Conservation (phyloP, 2,329 filamentous ascomycete species). For the Alternaria longipes region DNA sequence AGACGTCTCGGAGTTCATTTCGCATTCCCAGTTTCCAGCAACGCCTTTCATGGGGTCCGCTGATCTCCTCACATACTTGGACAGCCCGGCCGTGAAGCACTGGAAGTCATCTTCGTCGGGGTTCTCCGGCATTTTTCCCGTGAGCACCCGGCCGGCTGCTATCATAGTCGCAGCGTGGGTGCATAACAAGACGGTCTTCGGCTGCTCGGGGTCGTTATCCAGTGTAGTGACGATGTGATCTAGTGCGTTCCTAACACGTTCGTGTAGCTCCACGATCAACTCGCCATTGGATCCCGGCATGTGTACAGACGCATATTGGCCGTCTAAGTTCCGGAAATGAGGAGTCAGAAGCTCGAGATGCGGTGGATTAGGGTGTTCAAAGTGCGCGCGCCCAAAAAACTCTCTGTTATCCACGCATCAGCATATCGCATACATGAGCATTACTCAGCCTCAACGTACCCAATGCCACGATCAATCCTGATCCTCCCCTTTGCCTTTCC, state of each 20-base stretch:
- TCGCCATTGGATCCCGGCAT: slow-evolving; percentile 79
- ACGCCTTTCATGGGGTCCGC: slow-evolving; percentile 66
- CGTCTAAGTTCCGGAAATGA: slow-evolving; percentile 70
- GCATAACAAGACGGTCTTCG: slow-evolving; percentile 78
- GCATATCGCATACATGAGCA: not conserved
- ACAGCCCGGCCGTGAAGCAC: slow-evolving; percentile 84
- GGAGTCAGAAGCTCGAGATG: slow-evolving; percentile 68
- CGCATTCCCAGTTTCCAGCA: slow-evolving; percentile 81
- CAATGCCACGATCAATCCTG: slow-evolving; percentile 62
- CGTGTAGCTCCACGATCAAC: slow-evolving; percentile 79
- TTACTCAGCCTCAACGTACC: slow-evolving; percentile 48
- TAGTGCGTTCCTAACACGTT: slow-evolving; percentile 76
- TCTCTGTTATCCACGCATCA: slow-evolving; percentile 57
- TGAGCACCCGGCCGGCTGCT: slow-evolving; percentile 82
- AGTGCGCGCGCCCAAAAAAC: slow-evolving; percentile 89
- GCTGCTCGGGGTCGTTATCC: slow-evolving; percentile 71
- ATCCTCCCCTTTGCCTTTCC: slow-evolving; percentile 53
- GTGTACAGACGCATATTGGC: slow-evolving; percentile 68
- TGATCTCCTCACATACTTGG: slow-evolving; percentile 67
- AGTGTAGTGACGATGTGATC: slow-evolving; percentile 75
- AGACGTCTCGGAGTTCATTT: slow-evolving; percentile 82
- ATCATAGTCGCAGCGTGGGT: slow-evolving; percentile 92
- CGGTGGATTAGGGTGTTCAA: slow-evolving; percentile 84
- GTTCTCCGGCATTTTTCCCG: slow-evolving; percentile 77
- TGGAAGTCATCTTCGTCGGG: slow-evolving; percentile 80